phyloP scores from a whole-genome alignment of 2,329 filamentous ascomycete species.

The Pestalotiopsis sp. region DNA sequence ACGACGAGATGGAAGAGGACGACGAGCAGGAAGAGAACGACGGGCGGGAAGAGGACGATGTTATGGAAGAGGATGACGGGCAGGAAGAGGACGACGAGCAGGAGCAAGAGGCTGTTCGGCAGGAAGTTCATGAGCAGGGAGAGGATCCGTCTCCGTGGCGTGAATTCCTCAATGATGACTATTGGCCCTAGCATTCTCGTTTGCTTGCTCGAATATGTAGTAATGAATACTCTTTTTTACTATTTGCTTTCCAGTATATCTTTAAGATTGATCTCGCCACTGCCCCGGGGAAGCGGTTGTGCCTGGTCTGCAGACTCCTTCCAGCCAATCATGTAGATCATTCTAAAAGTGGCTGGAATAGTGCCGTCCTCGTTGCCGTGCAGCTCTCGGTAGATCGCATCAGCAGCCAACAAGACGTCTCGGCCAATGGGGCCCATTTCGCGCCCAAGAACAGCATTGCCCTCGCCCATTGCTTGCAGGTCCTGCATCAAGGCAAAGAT shows the following conservation, averaged over 20 bases:
- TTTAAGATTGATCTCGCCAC: slow-evolving; percentile 84
- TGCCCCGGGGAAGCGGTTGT: slow-evolving; percentile 80
- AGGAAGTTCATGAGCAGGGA: too few species aligned
- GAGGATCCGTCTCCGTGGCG: too few species aligned
- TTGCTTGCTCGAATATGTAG: too few species aligned
- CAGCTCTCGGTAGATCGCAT: slow-evolving; percentile 85
- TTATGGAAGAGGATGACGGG: too few species aligned
- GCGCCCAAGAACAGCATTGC: slow-evolving; percentile 83
- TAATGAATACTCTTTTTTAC: background rate
- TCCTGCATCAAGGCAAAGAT: slow-evolving; percentile 91
- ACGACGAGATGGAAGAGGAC: too few species aligned
- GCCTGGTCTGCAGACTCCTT: slow-evolving; percentile 80
- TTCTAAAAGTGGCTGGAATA: slow-evolving; percentile 87
- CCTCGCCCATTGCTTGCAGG: slow-evolving; percentile 94
- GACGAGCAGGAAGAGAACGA: too few species aligned
- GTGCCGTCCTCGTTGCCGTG: slow-evolving; percentile 80
- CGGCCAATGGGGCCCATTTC: slow-evolving; percentile 76
- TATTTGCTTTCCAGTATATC: slow-evolving; percentile 65
- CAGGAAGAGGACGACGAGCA: too few species aligned
- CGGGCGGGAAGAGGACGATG: too few species aligned
- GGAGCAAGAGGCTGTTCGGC: too few species aligned
- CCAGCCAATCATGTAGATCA: slow-evolving; percentile 99
- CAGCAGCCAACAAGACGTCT: slow-evolving; percentile 84
- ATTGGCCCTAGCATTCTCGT: too few species aligned
- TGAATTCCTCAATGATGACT: too few species aligned